Evolutionary conservation across 2,329 filamentous ascomycete species (phyloP), one percentile per base, ranked within the genome.

Genomic region (Ophiocordyceps camponoti-rufipedis): DNA sequence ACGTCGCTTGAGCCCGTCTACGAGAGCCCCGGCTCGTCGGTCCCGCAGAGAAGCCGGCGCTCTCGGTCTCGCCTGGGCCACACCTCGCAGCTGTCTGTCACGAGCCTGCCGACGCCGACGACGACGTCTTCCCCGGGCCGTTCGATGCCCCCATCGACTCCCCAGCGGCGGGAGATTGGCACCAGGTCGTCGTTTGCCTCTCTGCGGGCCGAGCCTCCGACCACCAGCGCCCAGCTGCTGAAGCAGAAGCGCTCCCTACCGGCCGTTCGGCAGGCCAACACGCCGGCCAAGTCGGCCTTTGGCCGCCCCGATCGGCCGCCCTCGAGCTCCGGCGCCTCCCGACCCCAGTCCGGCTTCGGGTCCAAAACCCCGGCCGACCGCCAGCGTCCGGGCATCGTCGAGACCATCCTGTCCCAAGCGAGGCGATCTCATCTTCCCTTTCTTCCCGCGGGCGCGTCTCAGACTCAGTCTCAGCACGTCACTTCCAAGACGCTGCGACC

Each of bases 1-100:
- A 64, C 62, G 11, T 80, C 82, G 16, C 71, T 96, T n/a, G 89
- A 94, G 57, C 87, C 89, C 19, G 87, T 96, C 6, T 93, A 86
- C 38, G 89, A 96, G 63, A 87, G 80, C 51, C 87, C 87, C 44
- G 85, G 80, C 4, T 77, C 84, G 18, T 77, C 84, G 18, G 74
- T 83, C 43, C 67, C 70, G 40, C 75, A 71, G 48, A 65, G 67
- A 14, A 70, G 69, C 51, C 73, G 77, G 47, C 70, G 78, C 51
- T 76, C 82, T 40, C 74, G 77, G 50, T 85, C 81, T 3, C 73
- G 82, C 46, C 58, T 85, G 28, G 76, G 76, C 12, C 82, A 88
- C 58, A 75, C 78, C 11, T 64, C 78, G 14, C 79, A 85, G 53
- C 79, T 80, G 12, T 86, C 82, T 16, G 62, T 80, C 14, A 72